These are phyloP conservation scores for Helicocarpus griseus DNA, from an alignment of 2,329 filamentous ascomycete species.

Conservation along the genomic window DNA sequence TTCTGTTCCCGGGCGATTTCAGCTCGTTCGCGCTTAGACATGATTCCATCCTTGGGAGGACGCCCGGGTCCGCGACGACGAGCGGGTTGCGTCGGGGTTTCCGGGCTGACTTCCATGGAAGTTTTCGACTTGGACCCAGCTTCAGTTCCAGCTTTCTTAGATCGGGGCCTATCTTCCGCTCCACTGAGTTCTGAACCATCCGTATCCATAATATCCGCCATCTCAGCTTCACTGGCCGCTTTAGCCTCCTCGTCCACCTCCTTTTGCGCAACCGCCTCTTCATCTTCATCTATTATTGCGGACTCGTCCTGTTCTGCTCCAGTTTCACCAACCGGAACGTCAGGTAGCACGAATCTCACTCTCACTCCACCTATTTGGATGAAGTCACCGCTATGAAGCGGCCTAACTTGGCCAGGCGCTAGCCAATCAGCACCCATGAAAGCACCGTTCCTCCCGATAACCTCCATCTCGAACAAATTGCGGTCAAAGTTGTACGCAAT, in stretches of 20 bases:
- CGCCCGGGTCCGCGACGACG: constrained; percentile 48
- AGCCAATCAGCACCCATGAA: constrained; percentile 45
- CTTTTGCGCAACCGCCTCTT: constrained; percentile 9
- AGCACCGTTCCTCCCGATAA: constrained; percentile 50
- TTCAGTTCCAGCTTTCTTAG: constrained; percentile 21
- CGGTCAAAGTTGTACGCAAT: constrained; percentile 51
- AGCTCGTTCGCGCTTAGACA: constrained; percentile 54
- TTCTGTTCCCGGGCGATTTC: constrained; percentile 46
- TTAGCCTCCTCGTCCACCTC: constrained; percentile 6
- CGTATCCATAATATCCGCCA: background rate
- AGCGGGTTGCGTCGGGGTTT: constrained; percentile 30
- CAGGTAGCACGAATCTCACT: constrained; percentile 48
- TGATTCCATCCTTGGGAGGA: constrained; percentile 57
- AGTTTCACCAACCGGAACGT: constrained; percentile 38
- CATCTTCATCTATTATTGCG: constrained; percentile 24
- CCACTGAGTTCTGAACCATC: constrained; percentile 5
- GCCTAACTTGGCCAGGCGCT: constrained; percentile 36
- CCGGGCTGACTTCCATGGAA: constrained; percentile 18
- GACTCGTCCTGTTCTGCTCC: constrained; percentile 39
- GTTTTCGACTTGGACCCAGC: constrained; percentile 17
- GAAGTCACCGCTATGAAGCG: constrained; percentile 47
- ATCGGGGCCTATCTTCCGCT: constrained; percentile 19
- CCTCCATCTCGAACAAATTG: constrained; percentile 48
- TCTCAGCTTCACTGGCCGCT: background rate
- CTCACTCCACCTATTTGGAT: constrained; percentile 51